Base-by-base conservation (phyloP, 305 asterid genomes). In the Coffea humblotiana region DNA sequence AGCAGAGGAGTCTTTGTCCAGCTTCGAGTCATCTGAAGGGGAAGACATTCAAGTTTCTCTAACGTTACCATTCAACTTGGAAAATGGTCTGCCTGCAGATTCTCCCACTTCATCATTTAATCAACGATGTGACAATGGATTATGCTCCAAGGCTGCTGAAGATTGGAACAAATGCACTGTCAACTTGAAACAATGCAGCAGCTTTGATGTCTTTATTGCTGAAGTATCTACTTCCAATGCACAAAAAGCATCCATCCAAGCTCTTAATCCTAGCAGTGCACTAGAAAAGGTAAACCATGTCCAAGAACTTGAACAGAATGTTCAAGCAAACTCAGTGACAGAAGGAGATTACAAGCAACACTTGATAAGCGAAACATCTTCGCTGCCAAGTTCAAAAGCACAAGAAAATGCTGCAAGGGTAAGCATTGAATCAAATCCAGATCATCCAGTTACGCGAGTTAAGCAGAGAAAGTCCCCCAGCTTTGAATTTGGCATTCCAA, bases 381-480 rank as follows among this genome's bases (percentile, higher is more conserved):
- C 15, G 58, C 8, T 64, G 8, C 60, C 43, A 29, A 48, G n/a
- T 10, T 15, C 69, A 25, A 67, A 74, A 74, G 79, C 67, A 25
- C 54, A 56, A 3, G 87, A 75, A 72, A 52, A 14, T 54, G 25
- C 25, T 29, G 84, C 88, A 78, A 79, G 47, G 72, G 35, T 64
- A n/a, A 76, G 77, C 32, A 29, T 75, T 12, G 88, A 86, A 56
- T 75, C 87, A 23, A 86, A 77, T 77, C 72, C 84, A 58, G 81
- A 80, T 77, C 32, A 21, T 1, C n/a, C 61, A 21, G 64, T 58
- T n/a, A 63, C 49, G 2, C 61, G 67, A 75, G 73, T 40, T 58
- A 89, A 83, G 85, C 82, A 88, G 5, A 85, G 83, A 67, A 93
- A 90, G 85, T 92, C 85, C 6, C 97, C 97, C 15, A 91, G 95